These are phyloP conservation scores for Suillus subalutaceus DNA, from an alignment of 768 basidiomycete genomes.

Conservation along the genomic window DNA sequence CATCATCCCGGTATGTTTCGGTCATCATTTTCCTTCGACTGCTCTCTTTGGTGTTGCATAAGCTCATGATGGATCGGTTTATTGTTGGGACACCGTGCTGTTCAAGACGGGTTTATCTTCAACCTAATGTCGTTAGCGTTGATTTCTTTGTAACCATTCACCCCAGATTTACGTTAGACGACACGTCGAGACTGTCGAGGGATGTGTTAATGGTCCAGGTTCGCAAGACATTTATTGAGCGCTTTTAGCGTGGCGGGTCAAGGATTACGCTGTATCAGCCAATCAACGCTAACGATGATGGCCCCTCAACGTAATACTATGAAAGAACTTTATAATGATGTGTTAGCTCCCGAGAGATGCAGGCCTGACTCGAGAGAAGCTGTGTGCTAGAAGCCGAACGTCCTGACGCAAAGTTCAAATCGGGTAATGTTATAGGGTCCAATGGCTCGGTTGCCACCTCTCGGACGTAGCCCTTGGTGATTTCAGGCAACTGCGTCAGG, in stretches of 20 bases:
- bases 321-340: not conserved
- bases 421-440: not conserved
- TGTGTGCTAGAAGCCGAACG: not conserved
- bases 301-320: not conserved
- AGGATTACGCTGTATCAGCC: conserved; percentile 7
- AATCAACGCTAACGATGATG: not conserved
- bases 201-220: conserved; percentile 5
- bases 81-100: not conserved
- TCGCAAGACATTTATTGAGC: conserved; percentile 1
- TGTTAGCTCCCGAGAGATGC: not conserved
- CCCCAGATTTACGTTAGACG: conserved; percentile 8
- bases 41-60: not conserved
- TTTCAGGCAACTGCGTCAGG: not conserved
- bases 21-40: not conserved
- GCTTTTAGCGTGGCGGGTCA: not conserved
- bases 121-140: not conserved
- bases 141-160: not conserved
- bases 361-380: not conserved
- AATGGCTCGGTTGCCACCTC: not conserved
- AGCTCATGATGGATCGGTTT: not conserved
- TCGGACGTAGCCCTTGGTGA: not conserved
- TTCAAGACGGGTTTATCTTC: not conserved
- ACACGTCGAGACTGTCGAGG: conserved; percentile 1
- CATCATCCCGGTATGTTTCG: not conserved
- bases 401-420: not conserved